Base-by-base conservation (phyloP, 495 filamentous ascomycete genomes). In the Halenospora varia region DNA sequence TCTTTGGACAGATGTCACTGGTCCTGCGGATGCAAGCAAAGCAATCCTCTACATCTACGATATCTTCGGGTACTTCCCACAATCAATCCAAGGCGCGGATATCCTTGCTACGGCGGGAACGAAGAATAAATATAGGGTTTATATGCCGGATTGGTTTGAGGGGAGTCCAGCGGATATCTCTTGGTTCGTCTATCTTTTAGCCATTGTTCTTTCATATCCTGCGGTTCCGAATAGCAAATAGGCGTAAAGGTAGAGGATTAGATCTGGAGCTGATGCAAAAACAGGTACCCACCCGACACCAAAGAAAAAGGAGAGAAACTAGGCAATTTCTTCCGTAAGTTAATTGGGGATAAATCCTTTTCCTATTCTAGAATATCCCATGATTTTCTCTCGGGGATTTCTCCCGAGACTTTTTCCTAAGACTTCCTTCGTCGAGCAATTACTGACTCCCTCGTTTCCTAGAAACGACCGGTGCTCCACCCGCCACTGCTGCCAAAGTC, bases 281-380 rank as follows among this genome's bases (percentile, higher is more conserved):
- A 40, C 35, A 68, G 75, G 76, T 89, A 87, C 75, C 92, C 92
- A 0, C 88, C 92, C 19, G 77, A 88, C 70, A 96, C 76, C 48
- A 74, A 86, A 18, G 90, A 96, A 66, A 90, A 96, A 76, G 77
- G 84, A 69, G 69, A 88, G 76, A 82, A 80, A 57, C 75, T 98
- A 6, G 81, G 82, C 49, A 77, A 76, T 23, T 97, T 94, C 82
- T 92, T 97, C 76, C n/a, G n/a, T n/a, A n/a, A n/a, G n/a, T n/a
- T n/a, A n/a, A n/a, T n/a, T n/a, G n/a, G n/a, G n/a, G n/a, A n/a
- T n/a, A n/a, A n/a, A n/a, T n/a, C n/a, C n/a, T n/a, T n/a, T n/a
- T n/a, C n/a, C n/a, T n/a, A n/a, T n/a, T n/a, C n/a, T n/a, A n/a
- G n/a, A n/a, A n/a, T n/a, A n/a, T n/a, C n/a, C n/a, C n/a, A n/a